Evolutionary conservation across 2,329 filamentous ascomycete species (phyloP).

Genomic region (Sporothrix brunneoviolacea): DNA sequence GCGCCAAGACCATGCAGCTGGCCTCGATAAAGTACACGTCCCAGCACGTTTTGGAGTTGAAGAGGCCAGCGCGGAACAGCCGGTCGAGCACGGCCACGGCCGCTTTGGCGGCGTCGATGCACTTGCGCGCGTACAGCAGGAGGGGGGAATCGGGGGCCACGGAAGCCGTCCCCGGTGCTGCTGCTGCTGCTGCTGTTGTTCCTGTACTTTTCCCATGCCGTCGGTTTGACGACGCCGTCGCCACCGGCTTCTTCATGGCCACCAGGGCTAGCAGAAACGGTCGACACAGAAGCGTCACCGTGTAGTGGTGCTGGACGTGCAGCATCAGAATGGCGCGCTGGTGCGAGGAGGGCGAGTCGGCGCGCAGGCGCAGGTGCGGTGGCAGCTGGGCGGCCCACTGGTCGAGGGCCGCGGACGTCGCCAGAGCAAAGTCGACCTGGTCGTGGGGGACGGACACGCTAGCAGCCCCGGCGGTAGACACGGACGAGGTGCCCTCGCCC

Average conservation of each 20-base stretch:
- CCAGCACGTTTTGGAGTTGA: conserved; percentile 20
- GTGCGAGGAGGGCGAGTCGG: conserved; percentile 16
- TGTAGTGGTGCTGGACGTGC: conserved; percentile 25
- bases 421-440: conserved; percentile 11
- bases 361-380: conserved; percentile 14
- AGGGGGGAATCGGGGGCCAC: too few species aligned
- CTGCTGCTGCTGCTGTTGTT: background rate
- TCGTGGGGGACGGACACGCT: background rate
- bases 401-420: conserved; percentile 12
- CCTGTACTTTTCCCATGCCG: background rate
- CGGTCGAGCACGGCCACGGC: conserved; percentile 14
- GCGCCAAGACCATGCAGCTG: conserved; percentile 17
- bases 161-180: too few species aligned
- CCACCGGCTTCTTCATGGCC: background rate
- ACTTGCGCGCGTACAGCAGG: conserved; percentile 4
- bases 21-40: conserved; percentile 19
- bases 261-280: conserved; percentile 23
- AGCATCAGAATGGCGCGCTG: conserved; percentile 22
- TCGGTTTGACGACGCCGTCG: background rate
- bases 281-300: conserved; percentile 22
- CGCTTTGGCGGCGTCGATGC: conserved; percentile 16
- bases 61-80: conserved; percentile 13
- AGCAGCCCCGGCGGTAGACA: too few species aligned
- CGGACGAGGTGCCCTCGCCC: too few species aligned
- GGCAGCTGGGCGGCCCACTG: conserved; percentile 13